A percentile compares a stretch with the other conserved stretches of the same genome.
Conservation (phyloP, 2,329 filamentous ascomycete species). For the Apiospora malaysiana region DNA sequence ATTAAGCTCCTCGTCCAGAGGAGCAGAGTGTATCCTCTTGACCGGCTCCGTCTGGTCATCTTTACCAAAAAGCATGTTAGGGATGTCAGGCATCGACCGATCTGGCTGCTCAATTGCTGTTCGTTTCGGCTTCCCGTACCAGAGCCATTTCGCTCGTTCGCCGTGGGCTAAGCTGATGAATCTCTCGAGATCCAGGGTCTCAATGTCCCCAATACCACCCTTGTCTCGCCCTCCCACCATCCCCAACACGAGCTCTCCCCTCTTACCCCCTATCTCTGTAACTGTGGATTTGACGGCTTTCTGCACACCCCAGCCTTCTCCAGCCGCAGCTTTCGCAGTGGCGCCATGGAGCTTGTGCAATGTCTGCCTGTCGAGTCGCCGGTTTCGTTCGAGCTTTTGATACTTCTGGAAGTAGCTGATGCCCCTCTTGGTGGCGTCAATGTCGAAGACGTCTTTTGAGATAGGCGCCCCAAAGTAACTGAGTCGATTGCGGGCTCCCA, state of each 20-base stretch:
- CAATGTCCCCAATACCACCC: slow-evolving; percentile 87
- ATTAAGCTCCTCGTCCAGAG: slow-evolving; percentile 58
- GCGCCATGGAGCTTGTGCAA: slow-evolving; percentile 78
- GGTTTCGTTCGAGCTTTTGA: slow-evolving; percentile 78
- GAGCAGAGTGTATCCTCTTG: slow-evolving; percentile 57
- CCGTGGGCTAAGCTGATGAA: slow-evolving; percentile 82
- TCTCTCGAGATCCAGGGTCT: slow-evolving; percentile 86
- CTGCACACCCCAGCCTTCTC: slow-evolving; percentile 90
- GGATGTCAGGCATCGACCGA: slow-evolving; percentile 51
- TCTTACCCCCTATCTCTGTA: slow-evolving; percentile 90
- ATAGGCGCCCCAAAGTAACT: slow-evolving; percentile 85
- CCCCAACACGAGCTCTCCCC: slow-evolving; percentile 93
- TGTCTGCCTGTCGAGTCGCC: slow-evolving; percentile 83
- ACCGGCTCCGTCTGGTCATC: slow-evolving; percentile 58
- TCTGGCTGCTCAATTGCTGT: slow-evolving; percentile 54
- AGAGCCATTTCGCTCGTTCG: slow-evolving; percentile 89
- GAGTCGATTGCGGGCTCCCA: slow-evolving; percentile 88
- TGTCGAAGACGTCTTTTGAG: slow-evolving; percentile 89
- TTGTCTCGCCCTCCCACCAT: slow-evolving; percentile 89
- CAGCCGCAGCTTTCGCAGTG: slow-evolving; percentile 89
- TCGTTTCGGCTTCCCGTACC: slow-evolving; percentile 87
- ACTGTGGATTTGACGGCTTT: slow-evolving; percentile 95
- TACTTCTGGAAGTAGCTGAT: slow-evolving; percentile 90
- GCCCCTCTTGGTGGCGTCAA: slow-evolving; percentile 80
- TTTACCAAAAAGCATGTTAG: slow-evolving; percentile 58